phyloP scores from a whole-genome alignment of 306 rosid species.

The Macrotyloma uniflorum region DNA sequence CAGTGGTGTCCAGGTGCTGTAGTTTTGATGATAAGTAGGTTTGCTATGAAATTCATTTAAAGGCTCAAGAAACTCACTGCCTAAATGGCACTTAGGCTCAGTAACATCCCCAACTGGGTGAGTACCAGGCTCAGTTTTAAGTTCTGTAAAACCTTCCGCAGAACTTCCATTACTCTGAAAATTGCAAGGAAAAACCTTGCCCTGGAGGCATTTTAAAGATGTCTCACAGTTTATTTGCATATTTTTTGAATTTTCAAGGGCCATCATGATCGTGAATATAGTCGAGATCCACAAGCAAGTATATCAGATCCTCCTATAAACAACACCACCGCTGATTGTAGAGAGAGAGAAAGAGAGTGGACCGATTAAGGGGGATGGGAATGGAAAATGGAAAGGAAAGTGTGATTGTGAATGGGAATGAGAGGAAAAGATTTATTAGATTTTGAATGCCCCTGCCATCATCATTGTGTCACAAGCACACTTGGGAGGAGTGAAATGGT shows the following conservation, averaged over 20 bases:
- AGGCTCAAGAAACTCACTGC: constrained; percentile 62
- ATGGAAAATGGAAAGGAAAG: too few relatives aligned
- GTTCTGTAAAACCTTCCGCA: constrained; percentile 53
- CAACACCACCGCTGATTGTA: constrained; percentile 49
- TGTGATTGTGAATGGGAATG: too few relatives aligned
- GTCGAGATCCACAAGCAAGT: constrained; percentile 78
- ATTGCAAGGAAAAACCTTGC: constrained; percentile 67
- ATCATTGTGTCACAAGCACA: too few relatives aligned
- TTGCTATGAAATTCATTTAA: constrained; percentile 62
- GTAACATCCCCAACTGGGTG: constrained; percentile 61
- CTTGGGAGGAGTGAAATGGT: too few relatives aligned
- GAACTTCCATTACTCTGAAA: constrained; percentile 65
- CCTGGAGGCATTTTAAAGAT: constrained; percentile 83
- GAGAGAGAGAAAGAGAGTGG: too few relatives aligned
- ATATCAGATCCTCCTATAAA: constrained; percentile 78
- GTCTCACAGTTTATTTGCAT: constrained; percentile 84
- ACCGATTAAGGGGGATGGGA: too few relatives aligned
- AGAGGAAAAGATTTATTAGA: too few relatives aligned
- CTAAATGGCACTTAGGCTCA: constrained; percentile 53
- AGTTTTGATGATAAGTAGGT: constrained; percentile 65
- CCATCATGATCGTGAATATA: constrained; percentile 79
- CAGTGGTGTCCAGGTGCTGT: constrained; percentile 66
- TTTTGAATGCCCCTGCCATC: too few relatives aligned
- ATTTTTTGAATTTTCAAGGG: constrained; percentile 79
- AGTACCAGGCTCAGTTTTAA: constrained; percentile 51